Percentiles rank a stretch among this genome's conserved stretches.
phyloP scores from a whole-genome alignment of 257 asterid species.

The Ophiorrhiza pumila region DNA sequence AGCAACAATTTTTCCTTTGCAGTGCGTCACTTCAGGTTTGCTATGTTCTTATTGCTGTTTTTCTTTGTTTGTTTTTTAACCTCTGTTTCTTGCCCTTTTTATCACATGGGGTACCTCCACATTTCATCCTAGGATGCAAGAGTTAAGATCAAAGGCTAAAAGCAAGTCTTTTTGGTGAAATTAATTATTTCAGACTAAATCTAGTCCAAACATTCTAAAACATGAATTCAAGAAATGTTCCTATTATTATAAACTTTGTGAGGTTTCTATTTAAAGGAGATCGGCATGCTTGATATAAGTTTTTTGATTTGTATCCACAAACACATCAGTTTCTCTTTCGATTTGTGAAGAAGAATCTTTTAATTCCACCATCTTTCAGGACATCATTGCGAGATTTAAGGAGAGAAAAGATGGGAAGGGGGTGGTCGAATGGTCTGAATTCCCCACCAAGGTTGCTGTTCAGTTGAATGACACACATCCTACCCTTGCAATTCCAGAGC shows the following conservation, averaged over 20 bases:
- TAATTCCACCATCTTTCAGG: slow-evolving; percentile 43
- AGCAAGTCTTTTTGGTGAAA: neutral
- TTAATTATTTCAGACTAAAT: neutral
- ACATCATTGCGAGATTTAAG: slow-evolving; percentile 82
- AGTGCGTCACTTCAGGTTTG: slow-evolving; percentile 99
- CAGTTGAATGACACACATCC: slow-evolving; percentile 99
- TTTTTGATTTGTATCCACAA: neutral
- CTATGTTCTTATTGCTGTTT: slow-evolving; percentile 16
- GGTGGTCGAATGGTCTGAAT: slow-evolving; percentile 65
- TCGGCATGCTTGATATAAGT: neutral
- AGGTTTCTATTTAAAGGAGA: neutral
- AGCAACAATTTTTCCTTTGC: slow-evolving; percentile 97
- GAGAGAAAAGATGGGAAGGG: slow-evolving; percentile 58
- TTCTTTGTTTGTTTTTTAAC: neutral
- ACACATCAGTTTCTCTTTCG: neutral
- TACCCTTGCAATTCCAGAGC: slow-evolving; percentile 94
- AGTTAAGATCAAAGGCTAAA: neutral
- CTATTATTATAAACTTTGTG: neutral
- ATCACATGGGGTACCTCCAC: neutral
- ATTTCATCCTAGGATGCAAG: neutral
- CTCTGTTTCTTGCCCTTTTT: neutral
- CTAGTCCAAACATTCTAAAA: neutral
- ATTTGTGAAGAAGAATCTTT: neutral
- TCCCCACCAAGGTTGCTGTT: slow-evolving; percentile 90
- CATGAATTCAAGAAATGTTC: neutral